Evolutionary conservation across 1,284 basidiomycete genomes (phyloP).

Genomic region (Termitomyces sp.): DNA sequence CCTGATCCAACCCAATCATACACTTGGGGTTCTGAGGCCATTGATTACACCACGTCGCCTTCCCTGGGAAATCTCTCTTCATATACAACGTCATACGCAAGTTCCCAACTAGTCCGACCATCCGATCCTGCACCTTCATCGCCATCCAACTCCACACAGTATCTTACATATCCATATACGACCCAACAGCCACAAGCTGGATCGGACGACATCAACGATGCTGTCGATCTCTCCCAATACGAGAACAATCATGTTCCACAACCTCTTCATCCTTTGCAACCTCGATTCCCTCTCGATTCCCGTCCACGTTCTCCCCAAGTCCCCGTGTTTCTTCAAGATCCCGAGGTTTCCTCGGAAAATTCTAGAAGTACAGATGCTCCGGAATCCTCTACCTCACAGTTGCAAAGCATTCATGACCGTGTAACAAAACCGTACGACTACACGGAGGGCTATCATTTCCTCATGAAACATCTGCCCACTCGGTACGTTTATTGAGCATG

Average conservation of each 20-base stretch:
- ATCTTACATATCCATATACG: slow-evolving; percentile 43
- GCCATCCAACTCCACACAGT: slow-evolving; percentile 31
- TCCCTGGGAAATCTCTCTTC: slow-evolving; percentile 24
- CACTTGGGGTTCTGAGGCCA: slow-evolving; percentile 38
- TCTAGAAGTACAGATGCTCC: slow-evolving; percentile 19
- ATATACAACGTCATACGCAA: slow-evolving; percentile 28
- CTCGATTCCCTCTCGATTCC: slow-evolving; percentile 43
- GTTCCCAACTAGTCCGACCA: slow-evolving; percentile 35
- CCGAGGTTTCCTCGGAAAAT: slow-evolving; percentile 22
- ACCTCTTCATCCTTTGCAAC: slow-evolving; percentile 38
- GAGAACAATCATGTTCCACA: slow-evolving; percentile 24
- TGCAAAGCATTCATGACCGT: slow-evolving; percentile 66
- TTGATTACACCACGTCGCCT: slow-evolving; percentile 40
- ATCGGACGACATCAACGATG: slow-evolving; percentile 12
- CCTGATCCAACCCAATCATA: slow-evolving; percentile 36
- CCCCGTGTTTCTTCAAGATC: slow-evolving; percentile 27
- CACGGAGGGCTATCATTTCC: slow-evolving; percentile 89
- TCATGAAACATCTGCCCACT: slow-evolving; percentile 87
- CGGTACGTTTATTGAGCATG: slow-evolving; percentile 54
- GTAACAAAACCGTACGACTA: slow-evolving; percentile 87
- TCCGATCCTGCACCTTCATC: slow-evolving; percentile 21
- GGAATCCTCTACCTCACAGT: slow-evolving; percentile 32
- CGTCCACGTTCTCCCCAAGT: slow-evolving; percentile 34
- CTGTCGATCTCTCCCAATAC: slow-evolving; percentile 20
- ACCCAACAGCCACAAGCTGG: slow-evolving; percentile 22